These are phyloP conservation scores for Houttuynia cordata DNA, from an alignment of 164 flowering plant genomes.

Conservation along the genomic window DNA sequence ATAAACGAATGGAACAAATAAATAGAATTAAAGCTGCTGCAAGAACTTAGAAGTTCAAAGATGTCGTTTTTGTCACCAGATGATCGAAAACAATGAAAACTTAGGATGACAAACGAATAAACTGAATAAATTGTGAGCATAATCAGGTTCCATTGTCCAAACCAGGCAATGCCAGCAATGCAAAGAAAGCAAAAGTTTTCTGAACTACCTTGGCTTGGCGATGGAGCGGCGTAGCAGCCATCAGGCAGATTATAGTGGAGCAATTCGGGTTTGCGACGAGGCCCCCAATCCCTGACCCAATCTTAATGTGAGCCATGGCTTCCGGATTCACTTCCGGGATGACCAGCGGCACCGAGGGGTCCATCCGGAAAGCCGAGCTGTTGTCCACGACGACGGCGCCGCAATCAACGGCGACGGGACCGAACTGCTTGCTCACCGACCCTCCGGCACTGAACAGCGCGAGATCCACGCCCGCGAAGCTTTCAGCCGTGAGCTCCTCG, in stretches of 20 bases:
- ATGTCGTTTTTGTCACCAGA: no score
- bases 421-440: conserved; percentile 78
- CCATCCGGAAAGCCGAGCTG: conserved; percentile 96
- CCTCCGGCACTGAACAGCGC: conserved; percentile 97
- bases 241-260: conserved; percentile 93
- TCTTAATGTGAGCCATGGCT: conserved; percentile 65
- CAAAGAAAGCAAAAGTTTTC: not conserved
- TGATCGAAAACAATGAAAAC: no score
- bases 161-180: not conserved
- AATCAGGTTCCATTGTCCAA: not conserved
- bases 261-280: conserved; percentile 96
- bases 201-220: conserved; percentile 65
- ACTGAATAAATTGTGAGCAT: no score
- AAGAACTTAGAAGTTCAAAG: no score
- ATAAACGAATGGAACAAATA: no score
- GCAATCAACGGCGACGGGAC: conserved; percentile 59
- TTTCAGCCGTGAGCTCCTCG: conserved; percentile 66
- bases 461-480: conserved; percentile 80
- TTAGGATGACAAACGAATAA: no score
- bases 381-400: conserved; percentile 89
- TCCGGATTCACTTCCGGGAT: conserved; percentile 95
- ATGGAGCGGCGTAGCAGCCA: conserved; percentile 98
- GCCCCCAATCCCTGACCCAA: conserved; percentile 64
- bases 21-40: no score
- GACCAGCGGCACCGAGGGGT: conserved; percentile 66